These are phyloP conservation scores for Eimeria acervulina DNA, from an alignment of 169 alveolate genomes.

Conservation along the genomic window DNA sequence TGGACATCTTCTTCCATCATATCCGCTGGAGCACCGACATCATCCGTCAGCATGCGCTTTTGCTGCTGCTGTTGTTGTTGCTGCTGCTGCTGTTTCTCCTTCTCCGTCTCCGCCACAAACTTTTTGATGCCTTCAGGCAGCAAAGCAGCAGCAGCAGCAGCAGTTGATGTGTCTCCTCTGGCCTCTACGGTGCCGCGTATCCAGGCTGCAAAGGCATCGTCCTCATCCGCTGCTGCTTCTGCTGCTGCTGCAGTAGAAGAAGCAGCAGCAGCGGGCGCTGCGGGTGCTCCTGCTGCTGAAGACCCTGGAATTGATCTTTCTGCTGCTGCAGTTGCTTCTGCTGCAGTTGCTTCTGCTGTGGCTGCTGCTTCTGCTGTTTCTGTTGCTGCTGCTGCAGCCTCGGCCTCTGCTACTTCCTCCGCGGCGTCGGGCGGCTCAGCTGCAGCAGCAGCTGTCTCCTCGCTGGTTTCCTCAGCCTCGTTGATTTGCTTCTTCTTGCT, in stretches of 20 bases:
- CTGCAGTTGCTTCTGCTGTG: neutral
- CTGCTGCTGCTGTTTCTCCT: constrained; percentile 37
- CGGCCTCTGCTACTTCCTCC: neutral
- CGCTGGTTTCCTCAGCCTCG: neutral
- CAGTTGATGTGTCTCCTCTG: neutral
- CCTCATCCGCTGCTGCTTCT: neutral
- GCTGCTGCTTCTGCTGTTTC: neutral
- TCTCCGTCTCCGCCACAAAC: constrained; percentile 26
- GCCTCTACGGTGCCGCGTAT: constrained; percentile 9
- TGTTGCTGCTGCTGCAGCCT: constrained; percentile 20
- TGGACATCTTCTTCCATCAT: neutral
- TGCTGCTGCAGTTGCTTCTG: constrained; percentile 16
- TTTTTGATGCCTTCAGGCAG: constrained; percentile 25
- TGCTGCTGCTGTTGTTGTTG: constrained; percentile 32
- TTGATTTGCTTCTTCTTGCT: neutral
- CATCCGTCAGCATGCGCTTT: neutral
- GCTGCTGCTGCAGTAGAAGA: neutral
- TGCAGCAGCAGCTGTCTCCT: neutral
- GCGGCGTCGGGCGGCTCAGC: neutral
- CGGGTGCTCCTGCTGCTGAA: constrained; percentile 32
- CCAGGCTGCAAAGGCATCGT: constrained; percentile 39
- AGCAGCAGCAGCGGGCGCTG: constrained; percentile 1
- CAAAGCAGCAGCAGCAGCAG: constrained; percentile 41
- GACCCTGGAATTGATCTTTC: neutral
- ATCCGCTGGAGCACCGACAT: neutral